These are phyloP conservation scores for Trichoderma orchidacearum DNA, from an alignment of 495 filamentous ascomycete genomes.

Conservation along the genomic window DNA sequence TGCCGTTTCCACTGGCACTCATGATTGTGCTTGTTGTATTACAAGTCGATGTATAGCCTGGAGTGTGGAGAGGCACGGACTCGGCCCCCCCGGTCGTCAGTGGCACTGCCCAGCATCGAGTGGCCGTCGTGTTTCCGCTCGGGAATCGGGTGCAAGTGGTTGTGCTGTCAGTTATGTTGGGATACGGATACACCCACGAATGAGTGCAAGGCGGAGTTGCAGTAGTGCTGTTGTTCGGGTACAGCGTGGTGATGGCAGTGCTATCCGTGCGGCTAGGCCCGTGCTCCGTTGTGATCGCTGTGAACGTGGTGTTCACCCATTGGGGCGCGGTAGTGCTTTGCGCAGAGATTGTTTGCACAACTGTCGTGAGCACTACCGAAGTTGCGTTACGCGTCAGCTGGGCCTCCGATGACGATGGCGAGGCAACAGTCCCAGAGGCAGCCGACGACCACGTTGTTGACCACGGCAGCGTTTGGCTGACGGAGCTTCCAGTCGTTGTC, in stretches of 20 bases:
- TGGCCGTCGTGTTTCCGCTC: background rate
- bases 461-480: background rate
- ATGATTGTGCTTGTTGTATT: background rate
- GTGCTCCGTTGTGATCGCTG: background rate
- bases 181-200: background rate
- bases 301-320: background rate
- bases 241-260: background rate
- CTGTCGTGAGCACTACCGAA: background rate
- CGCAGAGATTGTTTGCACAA: background rate
- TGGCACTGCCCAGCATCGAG: background rate
- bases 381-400: background rate
- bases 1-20: background rate
- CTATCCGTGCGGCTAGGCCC: background rate
- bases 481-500: slow-evolving; percentile 5
- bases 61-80: background rate
- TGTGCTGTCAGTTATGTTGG: background rate
- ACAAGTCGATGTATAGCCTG: background rate
- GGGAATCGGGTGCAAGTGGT: background rate
- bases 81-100: background rate
- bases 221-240: background rate
- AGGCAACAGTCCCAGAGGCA: background rate
- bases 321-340: background rate
- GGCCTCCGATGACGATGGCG: background rate
- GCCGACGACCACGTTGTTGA: background rate
- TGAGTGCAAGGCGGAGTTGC: background rate